Evolutionary conservation across 2,329 filamentous ascomycete genomes (phyloP), one percentile per base, ranked within the genome.

Genomic region (Reticulascus tulasneorum): DNA sequence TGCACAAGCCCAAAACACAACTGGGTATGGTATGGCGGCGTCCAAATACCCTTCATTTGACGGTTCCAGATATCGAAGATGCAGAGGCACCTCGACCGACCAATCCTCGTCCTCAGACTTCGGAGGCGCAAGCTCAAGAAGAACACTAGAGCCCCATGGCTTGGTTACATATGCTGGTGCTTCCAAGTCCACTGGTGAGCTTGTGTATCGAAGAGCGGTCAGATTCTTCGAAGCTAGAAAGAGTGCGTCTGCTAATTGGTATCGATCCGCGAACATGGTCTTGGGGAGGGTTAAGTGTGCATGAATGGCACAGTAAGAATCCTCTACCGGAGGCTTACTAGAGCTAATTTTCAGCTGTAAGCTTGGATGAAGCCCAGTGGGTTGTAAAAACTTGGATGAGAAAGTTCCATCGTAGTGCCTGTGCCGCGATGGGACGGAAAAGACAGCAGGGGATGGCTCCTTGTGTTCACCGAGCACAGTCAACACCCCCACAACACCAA

Each of bases 1-100:
- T 7, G 75, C 70, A 54, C 91, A 97, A 1, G 89, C 88, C 90
- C 90, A 96, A 66, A 96, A 96, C 0, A 96, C 75, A 0, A 78
- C 75, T 0, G 91, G 91, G 66, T 84, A 90, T 0, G 91, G 86
- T 0, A 93, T 58, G n/a, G 78, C 64, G 1, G 81, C 59, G 5
- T 68, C 47, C 3, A 63, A 58, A 45, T 77, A 68, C 4, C 81
- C 81, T 4, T 69, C 69, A 27, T 60, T 57, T 0, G 72, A 69
- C 0, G 85, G 85, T 6, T 70, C 63, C 5, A 94, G 71, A 56
- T 96, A 97, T 21, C 91, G 84, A 4, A 95, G 71, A 54, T 97
- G 91, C 11, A 94, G 71, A 0, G 91, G 90, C 23, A 97, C 75
- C 39, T 82, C 75, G 9, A 75, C 76, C 7, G 74, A 83, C 78